phyloP scores from a whole-genome alignment of 1,139 yeast genomes.

The Yamadazyma sp. region DNA sequence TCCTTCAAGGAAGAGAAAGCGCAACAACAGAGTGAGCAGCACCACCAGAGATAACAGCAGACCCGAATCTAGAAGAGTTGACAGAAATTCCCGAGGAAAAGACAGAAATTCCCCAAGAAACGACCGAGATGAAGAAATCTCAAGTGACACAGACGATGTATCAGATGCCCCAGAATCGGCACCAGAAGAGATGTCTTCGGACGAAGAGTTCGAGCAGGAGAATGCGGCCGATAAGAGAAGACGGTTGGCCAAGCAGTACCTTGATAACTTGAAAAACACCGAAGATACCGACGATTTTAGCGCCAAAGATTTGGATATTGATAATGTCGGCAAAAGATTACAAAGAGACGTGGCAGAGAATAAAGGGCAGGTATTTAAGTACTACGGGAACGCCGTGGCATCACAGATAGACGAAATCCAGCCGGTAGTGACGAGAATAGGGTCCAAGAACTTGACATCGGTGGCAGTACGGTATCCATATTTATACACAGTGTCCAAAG shows the following conservation, averaged over 20 bases:
- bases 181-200: conserved; percentile 55
- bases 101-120: conserved; percentile 9
- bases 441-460: conserved; percentile 57
- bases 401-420: conserved; percentile 42
- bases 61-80: too few species aligned
- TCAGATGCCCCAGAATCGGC: too few species aligned
- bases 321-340: conserved; percentile 75
- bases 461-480: conserved; percentile 55
- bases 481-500: conserved; percentile 83
- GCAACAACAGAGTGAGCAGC: conserved; percentile 21
- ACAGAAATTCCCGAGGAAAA: conserved; percentile 1
- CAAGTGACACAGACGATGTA: conserved; percentile 34
- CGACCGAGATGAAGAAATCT: conserved; percentile 39
- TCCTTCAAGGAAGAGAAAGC: conserved; percentile 54
- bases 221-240: conserved; percentile 92
- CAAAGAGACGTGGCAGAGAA: conserved; percentile 88
- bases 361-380: conserved; percentile 78
- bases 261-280: conserved; percentile 66
- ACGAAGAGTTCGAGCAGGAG: conserved; percentile 72
- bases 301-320: conserved; percentile 90
- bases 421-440: conserved; percentile 52
- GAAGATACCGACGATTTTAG: conserved; percentile 67
- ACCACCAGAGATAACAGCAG: conserved; percentile 4
- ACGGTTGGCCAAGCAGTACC: conserved; percentile 88
- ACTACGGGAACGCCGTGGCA: conserved; percentile 50